Base-by-base conservation (phyloP, 805 yeast species). In the Metschnikowia gelsemii region DNA sequence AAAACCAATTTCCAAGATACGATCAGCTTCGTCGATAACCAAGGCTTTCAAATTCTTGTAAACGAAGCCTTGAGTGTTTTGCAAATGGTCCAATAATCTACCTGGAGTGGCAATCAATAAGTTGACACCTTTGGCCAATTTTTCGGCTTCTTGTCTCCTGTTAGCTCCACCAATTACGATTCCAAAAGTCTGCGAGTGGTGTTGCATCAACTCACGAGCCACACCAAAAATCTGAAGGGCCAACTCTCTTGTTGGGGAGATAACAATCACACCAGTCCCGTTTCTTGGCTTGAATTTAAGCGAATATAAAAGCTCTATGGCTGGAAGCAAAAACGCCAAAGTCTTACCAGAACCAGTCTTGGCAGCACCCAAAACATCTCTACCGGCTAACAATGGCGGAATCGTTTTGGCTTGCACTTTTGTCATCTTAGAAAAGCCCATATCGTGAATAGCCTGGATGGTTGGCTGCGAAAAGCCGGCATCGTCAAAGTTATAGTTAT, bases 321-420 rank as follows among this genome's bases (percentile, higher is more conserved):
- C 99, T 11, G 99, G 99, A 46, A 93, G 77, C 58, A 93, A 72
- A 56, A 93, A 93, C 8, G 99, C 98, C 47, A 95, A 70, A 0
- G 99, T 93, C 70, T 93, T 93, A 62, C 99, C 99, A 1, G 97
- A 89, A 40, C 99, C 99, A 2, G 99, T 93, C 69, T 90, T 91
- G 43, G 99, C 99, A n/a, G 99, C 99, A 52, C 99, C 99, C 40
- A 93, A 75, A 16, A 95, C 98, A 66, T 93, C 99, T 55, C 91
- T 80, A 32, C 99, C 99, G 1, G 98, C 97, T 49, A 95, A 68
- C 48, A 93, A 73, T 8, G 99, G 98, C 5, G 99, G 98, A 42
- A 93, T 93, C 9, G 99, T 89, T 66, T 91, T 81, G 20, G 95
- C 84, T 67, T 93, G 99, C 8, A 93, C 98, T 49, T 82, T 80